phyloP scores from a whole-genome alignment of 2,329 filamentous ascomycete genomes.

The Arthrinium puccinioides region DNA sequence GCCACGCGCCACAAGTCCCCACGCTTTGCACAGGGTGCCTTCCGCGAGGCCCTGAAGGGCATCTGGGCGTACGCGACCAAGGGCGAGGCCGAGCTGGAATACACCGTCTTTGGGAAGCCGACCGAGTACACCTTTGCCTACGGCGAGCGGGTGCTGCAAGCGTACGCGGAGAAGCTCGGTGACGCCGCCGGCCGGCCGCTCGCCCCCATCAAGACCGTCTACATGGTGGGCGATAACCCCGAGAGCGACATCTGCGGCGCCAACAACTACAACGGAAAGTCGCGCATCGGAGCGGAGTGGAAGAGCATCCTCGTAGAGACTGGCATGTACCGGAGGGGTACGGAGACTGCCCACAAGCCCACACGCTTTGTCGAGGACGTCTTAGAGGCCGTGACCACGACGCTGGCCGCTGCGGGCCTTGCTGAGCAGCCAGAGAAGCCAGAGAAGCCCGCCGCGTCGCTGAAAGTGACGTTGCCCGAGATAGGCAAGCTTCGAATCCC shows the following conservation, averaged over 20 bases:
- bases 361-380: slow-evolving; percentile 54
- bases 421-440: too few relatives aligned
- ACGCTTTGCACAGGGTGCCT: slow-evolving; percentile 63
- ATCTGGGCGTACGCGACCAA: slow-evolving; percentile 45
- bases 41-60: slow-evolving; percentile 56
- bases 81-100: slow-evolving; percentile 38
- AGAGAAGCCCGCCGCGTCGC: too few relatives aligned
- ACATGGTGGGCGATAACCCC: slow-evolving; percentile 67
- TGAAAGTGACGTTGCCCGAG: too few relatives aligned
- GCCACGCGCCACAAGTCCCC: slow-evolving; percentile 59
- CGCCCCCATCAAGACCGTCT: slow-evolving; percentile 43
- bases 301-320: slow-evolving; percentile 59
- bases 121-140: slow-evolving; percentile 56
- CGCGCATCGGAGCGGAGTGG: slow-evolving; percentile 52
- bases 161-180: slow-evolving; percentile 14
- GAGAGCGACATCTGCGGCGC: slow-evolving; percentile 64
- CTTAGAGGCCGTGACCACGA: slow-evolving; percentile 58
- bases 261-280: slow-evolving; percentile 54
- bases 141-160: slow-evolving; percentile 50
- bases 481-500: too few relatives aligned
- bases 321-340: slow-evolving; percentile 48
- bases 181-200: neutral
- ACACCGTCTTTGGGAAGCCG: slow-evolving; percentile 60
- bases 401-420: too few relatives aligned
- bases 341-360: slow-evolving; percentile 43